These are phyloP conservation scores for Lachancea fermentati DNA, from an alignment of 805 yeast genomes.

Conservation along the genomic window DNA sequence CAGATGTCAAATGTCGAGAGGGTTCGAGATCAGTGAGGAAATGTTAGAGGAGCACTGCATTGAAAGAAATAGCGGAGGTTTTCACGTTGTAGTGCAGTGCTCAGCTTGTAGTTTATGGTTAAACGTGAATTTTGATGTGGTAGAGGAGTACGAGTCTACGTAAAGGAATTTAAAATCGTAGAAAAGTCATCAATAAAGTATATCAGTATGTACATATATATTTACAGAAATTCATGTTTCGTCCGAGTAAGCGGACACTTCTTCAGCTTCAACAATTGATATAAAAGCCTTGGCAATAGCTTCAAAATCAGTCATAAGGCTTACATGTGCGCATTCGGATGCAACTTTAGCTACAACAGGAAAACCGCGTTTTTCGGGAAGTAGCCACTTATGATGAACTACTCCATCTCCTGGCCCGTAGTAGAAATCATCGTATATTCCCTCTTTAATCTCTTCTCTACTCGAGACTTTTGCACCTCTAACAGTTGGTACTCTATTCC, in stretches of 20 bases:
- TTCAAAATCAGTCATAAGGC: conserved; percentile 65
- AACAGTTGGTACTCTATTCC: conserved; percentile 78
- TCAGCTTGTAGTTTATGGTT: conserved; percentile 82
- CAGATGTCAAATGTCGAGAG: conserved; percentile 47
- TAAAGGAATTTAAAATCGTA: too few relatives aligned
- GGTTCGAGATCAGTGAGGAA: conserved; percentile 55
- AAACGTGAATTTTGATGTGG: conserved; percentile 53
- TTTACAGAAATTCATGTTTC: not conserved
- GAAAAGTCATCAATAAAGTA: too few relatives aligned
- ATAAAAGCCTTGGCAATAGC: conserved; percentile 67
- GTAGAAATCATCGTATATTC: conserved; percentile 67
- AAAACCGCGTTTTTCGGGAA: conserved; percentile 75
- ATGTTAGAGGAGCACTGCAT: conserved; percentile 54
- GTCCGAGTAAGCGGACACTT: conserved; percentile 5
- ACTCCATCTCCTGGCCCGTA: conserved; percentile 96
- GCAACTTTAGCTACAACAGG: conserved; percentile 64
- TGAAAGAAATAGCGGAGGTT: conserved; percentile 41
- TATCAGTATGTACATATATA: not conserved
- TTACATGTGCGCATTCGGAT: conserved; percentile 70
- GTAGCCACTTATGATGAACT: conserved; percentile 71
- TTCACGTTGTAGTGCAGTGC: conserved; percentile 74
- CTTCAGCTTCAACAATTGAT: conserved; percentile 58
- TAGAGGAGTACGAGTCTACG: conserved; percentile 19
- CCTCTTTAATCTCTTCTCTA: conserved; percentile 56
- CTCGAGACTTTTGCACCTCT: conserved; percentile 69